Percentiles rank a stretch among this genome's conserved stretches.
These are phyloP conservation scores for Dothistroma pini DNA, from an alignment of 2,329 filamentous ascomycete species.

Conservation along the genomic window DNA sequence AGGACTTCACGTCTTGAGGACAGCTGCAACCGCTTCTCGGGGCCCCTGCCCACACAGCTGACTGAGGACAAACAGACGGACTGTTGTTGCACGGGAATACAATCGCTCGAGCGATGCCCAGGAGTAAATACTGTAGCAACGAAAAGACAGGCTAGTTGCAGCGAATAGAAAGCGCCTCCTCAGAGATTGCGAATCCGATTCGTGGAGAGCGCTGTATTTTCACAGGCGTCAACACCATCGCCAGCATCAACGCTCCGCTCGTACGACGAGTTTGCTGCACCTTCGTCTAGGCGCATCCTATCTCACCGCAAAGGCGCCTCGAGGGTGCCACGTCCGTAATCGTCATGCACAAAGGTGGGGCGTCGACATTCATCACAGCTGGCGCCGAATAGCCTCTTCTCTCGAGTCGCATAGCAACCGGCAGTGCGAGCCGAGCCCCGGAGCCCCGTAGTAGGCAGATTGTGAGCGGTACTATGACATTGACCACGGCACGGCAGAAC, in stretches of 20 bases:
- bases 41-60: not conserved
- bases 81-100: not conserved
- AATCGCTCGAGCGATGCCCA: not conserved
- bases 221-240: not conserved
- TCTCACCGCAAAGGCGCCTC: not conserved
- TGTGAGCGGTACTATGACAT: too few relatives aligned
- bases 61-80: not conserved
- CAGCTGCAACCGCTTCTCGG: not conserved
- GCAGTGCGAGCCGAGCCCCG: not conserved
- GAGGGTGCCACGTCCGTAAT: not conserved
- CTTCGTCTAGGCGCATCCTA: not conserved
- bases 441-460: too few relatives aligned
- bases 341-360: not conserved
- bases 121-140: not conserved
- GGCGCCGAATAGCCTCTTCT: not conserved
- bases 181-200: not conserved
- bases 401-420: not conserved
- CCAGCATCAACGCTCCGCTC: not conserved
- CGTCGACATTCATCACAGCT: not conserved
- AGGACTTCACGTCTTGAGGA: not conserved
- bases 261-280: not conserved
- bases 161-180: not conserved
- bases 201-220: not conserved
- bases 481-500: too few relatives aligned
- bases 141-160: not conserved